Base-by-base conservation (phyloP, 2,329 filamentous ascomycete species). In the Neodidymelliopsis sp. region DNA sequence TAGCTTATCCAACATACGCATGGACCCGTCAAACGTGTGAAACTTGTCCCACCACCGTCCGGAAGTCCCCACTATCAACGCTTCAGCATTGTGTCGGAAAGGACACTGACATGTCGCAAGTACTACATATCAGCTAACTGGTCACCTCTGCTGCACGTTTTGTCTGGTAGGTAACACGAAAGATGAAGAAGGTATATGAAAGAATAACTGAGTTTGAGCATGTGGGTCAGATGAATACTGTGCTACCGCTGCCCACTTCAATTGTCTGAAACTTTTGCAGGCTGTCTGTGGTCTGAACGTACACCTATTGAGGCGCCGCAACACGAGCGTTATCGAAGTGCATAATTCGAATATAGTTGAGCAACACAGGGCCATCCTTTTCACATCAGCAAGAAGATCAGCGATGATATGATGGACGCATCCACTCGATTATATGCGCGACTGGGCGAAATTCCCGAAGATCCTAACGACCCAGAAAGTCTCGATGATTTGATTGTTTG, bases 401-500 rank as follows among this genome's bases (percentile, higher is more conserved):
- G 18, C 6, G 4, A 36, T 8, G n/a, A 7, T 10, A 44, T 6
- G 19, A 71, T 70, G 67, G 63, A 62, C 29, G 59, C 66, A 1
- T 65, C 67, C 2, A 60, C 59, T n/a, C 54, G 67, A 13, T 58
- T 71, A 1, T 71, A 71, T 31, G 60, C 63, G 29, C 63, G 67
- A 5, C 54, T 73, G 5, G 67, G 53, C 6, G 60, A 69, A 22
- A 70, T 72, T 41, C 62, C 68, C 4, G 56, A 65, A 18, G 59
- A 72, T 19, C 60, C 66, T 1, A 42, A 50, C 6, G 60, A 70
- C 31, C 62, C 67, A 2, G 67, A 71, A 19, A 65, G 76, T 59
- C 33, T 75, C 39, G 57, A 71, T 15, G 71, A 73, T 40, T 54
- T 74, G 7, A 46, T 75, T 2, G 67, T 74, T 4, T 72, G 71